Evolutionary conservation across 306 rosid genomes (phyloP), one percentile per base, ranked within the genome.

Genomic region (Pachyrhizus erosus): DNA sequence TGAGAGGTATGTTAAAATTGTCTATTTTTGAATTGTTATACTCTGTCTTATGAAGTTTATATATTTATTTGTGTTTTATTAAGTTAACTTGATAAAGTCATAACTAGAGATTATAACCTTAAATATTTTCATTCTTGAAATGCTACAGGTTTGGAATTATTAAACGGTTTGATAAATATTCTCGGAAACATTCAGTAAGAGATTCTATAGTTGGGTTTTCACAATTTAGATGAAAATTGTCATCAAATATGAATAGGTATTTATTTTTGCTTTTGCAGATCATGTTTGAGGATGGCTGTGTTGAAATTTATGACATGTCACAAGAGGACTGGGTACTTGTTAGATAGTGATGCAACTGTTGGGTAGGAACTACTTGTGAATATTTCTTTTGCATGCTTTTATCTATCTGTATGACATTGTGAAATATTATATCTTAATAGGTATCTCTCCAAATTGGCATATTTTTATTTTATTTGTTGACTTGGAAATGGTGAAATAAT

Each of bases 311-410:
- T 75, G 97, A 94, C 84, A 86, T 92, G 94, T 88, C 98, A 42
- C 89, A 93, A 86, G 97, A 89, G 87, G 94, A 94, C 7, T 94
- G 97, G 98, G 96, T 90, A 80, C 76, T 88, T 72, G 89, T 86
- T 72, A 84, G 87, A 58, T 82, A 77, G 84, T 92, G 88, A 87
- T 73, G 74, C 85, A 21, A 64, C 77, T 80, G 29, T 68, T 26
- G 70, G 37, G 82, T 79, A 72, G 68, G 76, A 70, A 60, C 39
- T 84, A 80, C 80, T 57, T 74, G 37, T 76, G 62, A 45, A 75
- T 81, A 64, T 82, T 72, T 73, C 70, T 40, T 72, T 61, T 76
- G 84, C 51, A 12, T 60, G 66, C 11, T 60, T 60, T 9, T 0
- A 68, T 54, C 76, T 23, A 42, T 79, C 70, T 75, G 15, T 55